Evolutionary conservation across 2,329 filamentous ascomycete genomes (phyloP), one percentile per base, ranked within the genome.

Genomic region (Aspergillus sp.): DNA sequence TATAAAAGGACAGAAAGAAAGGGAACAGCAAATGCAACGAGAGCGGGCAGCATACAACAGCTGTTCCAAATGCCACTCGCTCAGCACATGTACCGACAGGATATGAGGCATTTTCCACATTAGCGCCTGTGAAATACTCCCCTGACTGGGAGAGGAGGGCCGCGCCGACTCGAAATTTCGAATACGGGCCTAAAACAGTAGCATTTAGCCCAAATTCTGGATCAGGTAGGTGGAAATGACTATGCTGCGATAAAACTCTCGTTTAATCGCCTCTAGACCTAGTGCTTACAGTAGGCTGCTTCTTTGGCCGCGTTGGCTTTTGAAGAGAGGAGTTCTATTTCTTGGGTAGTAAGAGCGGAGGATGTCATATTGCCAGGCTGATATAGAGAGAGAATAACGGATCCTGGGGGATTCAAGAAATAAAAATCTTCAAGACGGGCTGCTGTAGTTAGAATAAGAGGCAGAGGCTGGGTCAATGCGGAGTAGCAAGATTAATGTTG

Each of bases 71-170:
- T 2, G 91, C 92, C n/a, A 93, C 90, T 57, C 93, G 83, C 82
- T 99, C 95, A 13, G 95, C 95, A 74, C 95, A 98, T 3, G 90
- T 96, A n/a, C 91, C 91, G 5, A 97, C 93, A 0, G 95, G 93
- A 72, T 96, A 98, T 26, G 89, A 81, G 1, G 91, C 93, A 72
- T 98, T 97, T 78, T 99, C 95, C 60, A 98, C 86, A 71, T 96
- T 96, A 61, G 90, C 92, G 54, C 95, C 95, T 45, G 83, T 79
- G 56, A 92, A 81, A 64, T 81, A 85, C 56, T 76, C 73, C 3
- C 81, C 83, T 30, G 80, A 75, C 11, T 74, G 61, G 6, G 85
- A 82, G 60, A 98, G 85, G 59, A 98, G 76, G 34, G 89, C 87
- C 49, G 90, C 88, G 61, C 95, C 95, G 61, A 99, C 95, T 62